These are phyloP conservation scores for Mycena maculata DNA, from an alignment of 768 basidiomycete species.

Conservation along the genomic window DNA sequence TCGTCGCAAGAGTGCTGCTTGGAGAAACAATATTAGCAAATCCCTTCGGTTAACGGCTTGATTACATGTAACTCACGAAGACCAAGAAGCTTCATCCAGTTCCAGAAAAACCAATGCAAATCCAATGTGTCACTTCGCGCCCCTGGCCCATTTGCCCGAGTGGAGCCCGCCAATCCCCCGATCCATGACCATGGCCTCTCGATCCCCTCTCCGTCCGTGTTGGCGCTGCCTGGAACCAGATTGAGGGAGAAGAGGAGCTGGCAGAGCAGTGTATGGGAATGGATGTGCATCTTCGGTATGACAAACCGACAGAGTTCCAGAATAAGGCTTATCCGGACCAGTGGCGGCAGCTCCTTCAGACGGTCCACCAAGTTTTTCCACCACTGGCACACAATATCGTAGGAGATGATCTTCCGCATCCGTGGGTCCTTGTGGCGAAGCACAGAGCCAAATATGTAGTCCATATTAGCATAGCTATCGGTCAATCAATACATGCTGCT, in stretches of 20 bases:
- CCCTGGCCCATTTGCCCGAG: slow-evolving; percentile 49
- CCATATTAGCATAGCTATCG: slow-evolving; percentile 49
- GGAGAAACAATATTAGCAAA: background rate
- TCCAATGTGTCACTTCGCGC: slow-evolving; percentile 41
- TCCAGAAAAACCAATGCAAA: slow-evolving; percentile 40
- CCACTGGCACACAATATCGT: slow-evolving; percentile 50
- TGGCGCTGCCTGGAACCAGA: slow-evolving; percentile 37
- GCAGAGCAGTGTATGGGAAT: slow-evolving; percentile 37
- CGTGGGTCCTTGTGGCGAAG: slow-evolving; percentile 28
- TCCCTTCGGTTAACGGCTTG: background rate
- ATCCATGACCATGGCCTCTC: slow-evolving; percentile 45
- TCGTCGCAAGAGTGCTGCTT: background rate
- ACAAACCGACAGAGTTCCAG: slow-evolving; percentile 31
- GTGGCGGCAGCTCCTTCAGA: slow-evolving; percentile 28
- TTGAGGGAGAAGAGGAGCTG: slow-evolving; percentile 39
- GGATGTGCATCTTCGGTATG: slow-evolving; percentile 38
- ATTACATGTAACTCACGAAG: slow-evolving; percentile 35
- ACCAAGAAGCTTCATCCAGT: slow-evolving; percentile 41
- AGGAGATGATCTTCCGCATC: slow-evolving; percentile 36
- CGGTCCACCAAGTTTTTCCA: slow-evolving; percentile 35
- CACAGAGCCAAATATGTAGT: slow-evolving; percentile 43
- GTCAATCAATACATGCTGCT: background rate
- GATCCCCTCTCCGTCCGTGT: slow-evolving; percentile 49
- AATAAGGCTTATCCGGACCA: slow-evolving; percentile 22
- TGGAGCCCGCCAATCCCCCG: slow-evolving; percentile 41